Evolutionary conservation across 352 stramenopile species (phyloP).

Genomic region (Phytophthora foliorum): DNA sequence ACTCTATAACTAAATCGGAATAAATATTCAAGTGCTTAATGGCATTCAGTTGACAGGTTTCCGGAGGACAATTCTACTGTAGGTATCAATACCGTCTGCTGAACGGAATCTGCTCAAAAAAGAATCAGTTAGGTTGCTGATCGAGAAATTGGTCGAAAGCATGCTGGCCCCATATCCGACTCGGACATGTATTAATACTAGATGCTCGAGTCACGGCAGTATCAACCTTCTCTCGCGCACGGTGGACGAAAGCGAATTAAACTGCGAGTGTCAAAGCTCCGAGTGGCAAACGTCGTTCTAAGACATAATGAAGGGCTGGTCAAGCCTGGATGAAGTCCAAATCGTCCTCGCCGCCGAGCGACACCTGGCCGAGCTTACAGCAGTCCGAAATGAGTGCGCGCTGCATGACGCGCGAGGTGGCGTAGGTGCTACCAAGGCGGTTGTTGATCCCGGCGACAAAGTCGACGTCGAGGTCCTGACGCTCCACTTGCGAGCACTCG

Average conservation of each 20-base stretch:
- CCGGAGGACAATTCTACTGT: neutral
- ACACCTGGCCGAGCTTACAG: constrained; percentile 29
- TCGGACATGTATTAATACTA: too few relatives aligned
- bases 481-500: constrained; percentile 54
- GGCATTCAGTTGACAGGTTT: neutral
- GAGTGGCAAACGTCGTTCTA: constrained; percentile 13
- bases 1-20: neutral
- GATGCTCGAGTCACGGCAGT: too few relatives aligned
- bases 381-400: constrained; percentile 49
- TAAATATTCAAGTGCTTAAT: neutral
- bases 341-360: neutral
- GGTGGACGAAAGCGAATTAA: too few relatives aligned
- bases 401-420: constrained; percentile 44
- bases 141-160: too few relatives aligned
- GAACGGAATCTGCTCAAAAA: too few relatives aligned
- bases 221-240: too few relatives aligned
- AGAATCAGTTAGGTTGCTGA: too few relatives aligned
- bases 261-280: too few relatives aligned
- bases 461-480: constrained; percentile 65
- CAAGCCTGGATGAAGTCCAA: neutral
- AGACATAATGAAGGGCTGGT: constrained; percentile 29
- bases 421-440: constrained; percentile 37
- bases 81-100: neutral
- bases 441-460: constrained; percentile 60
- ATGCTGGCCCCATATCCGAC: too few relatives aligned